Evolutionary conservation across 805 yeast genomes (phyloP), one percentile per base, ranked within the genome.

Genomic region (Metschnikowia aberdeeniae): DNA sequence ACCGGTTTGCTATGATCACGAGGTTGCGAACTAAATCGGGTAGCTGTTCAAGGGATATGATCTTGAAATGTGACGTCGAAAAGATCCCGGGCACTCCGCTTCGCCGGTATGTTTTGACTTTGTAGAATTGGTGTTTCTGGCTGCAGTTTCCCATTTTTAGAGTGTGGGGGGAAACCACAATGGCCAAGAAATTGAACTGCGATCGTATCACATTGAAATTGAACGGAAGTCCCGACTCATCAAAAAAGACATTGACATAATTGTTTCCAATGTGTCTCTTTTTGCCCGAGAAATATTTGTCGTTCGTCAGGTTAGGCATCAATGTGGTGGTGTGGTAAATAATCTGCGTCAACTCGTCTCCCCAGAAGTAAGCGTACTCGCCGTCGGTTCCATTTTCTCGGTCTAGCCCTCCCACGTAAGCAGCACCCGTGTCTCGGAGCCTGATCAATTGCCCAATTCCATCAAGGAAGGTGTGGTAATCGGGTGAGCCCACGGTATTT

Each of bases 191-290:
- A 54, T 84, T 88, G 72, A 89, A 89, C 64, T 89, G 96, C 10
- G 89, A 78, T 60, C 77, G 76, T 50, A 88, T 78, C 35, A 80
- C 63, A 55, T 84, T 84, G 67, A 86, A 84, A 49, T 83, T 79
- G 64, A 86, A 86, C 3, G 80, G 77, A 5, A 64, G 62, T 5
- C 72, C 75, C 2, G 89, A 80, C 55, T 89, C 96, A 57, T 89
- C 87, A 68, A 82, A 89, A 60, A 76, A 89, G 20, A 89, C 79
- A 57, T 84, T 86, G 45, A 89, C 93, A 61, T 80, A 82, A 59
- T 88, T 78, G 65, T 89, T 89, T 6, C 97, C 97, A 51, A 89
- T 84, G 60, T 89, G 97, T 44, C 89, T 68, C 63, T 89, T 89
- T 64, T 88, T 89, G 60, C 74, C 59, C 12, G 81, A 74, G 26